A percentile compares a stretch with the other conserved stretches of the same genome.
Conservation (phyloP, 768 basidiomycete genomes). For the Mycena amicta region DNA sequence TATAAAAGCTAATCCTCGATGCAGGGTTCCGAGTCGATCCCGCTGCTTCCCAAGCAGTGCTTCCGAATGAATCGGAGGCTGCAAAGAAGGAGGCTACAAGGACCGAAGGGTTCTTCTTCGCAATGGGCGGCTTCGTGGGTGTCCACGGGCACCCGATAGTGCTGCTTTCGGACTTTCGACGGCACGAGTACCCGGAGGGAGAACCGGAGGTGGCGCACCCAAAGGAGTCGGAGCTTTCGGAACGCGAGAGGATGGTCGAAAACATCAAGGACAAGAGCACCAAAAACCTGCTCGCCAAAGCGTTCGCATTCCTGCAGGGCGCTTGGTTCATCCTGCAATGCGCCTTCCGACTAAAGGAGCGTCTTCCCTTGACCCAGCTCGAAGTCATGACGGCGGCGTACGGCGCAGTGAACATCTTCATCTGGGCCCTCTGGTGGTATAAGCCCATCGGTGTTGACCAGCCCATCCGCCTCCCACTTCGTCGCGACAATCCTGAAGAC, state of each 20-base stretch:
- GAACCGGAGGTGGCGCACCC: not conserved
- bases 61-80: not conserved
- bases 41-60: not conserved
- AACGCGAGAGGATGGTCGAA: not conserved
- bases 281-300: not conserved
- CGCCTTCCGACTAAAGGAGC: not conserved
- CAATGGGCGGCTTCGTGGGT: not conserved
- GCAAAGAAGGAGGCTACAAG: not conserved
- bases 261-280: not conserved
- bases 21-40: not conserved
- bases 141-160: not conserved
- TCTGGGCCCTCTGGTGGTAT: not conserved
- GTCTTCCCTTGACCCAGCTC: not conserved
- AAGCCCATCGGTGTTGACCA: not conserved
- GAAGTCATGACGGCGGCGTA: not conserved
- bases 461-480: not conserved
- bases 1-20: not conserved
- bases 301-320: not conserved
- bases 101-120: constrained; percentile 1
- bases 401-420: not conserved
- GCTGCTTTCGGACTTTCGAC: not conserved
- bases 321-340: constrained; percentile 1
- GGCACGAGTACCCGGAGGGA: not conserved
- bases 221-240: not conserved
- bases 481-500: no score